Conservation (phyloP, 441 rosid species). For the Macaranga tanarius region DNA sequence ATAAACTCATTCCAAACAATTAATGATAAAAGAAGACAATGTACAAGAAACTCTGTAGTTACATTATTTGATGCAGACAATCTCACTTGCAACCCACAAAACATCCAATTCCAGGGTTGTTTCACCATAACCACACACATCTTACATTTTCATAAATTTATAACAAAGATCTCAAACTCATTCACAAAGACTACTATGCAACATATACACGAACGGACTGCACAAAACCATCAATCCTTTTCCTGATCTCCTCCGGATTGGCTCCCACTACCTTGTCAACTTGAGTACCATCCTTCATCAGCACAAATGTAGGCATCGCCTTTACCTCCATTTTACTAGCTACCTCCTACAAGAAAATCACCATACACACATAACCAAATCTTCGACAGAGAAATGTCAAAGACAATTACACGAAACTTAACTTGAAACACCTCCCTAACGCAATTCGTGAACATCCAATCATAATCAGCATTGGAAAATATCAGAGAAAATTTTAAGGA, state of each 20-base stretch:
- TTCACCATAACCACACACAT: constrained; percentile 20
- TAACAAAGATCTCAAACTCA: not conserved
- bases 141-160: not conserved
- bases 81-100: constrained; percentile 9
- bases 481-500: not conserved
- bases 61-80: not conserved
- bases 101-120: not conserved
- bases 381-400: not conserved
- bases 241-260: constrained; percentile 84
- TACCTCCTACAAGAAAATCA: constrained; percentile 47
- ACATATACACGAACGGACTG: constrained; percentile 41
- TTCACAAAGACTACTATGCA: constrained; percentile 24
- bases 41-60: too few species aligned
- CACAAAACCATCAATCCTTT: constrained; percentile 60
- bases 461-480: not conserved
- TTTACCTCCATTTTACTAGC: constrained; percentile 61
- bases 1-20: too few species aligned
- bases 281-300: constrained; percentile 57
- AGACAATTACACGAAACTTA: not conserved
- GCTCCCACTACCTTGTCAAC: constrained; percentile 86
- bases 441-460: not conserved
- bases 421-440: not conserved
- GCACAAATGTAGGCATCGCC: constrained; percentile 92
- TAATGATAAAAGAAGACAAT: not conserved
- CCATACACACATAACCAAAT: too few species aligned